A percentile compares a stretch with the other conserved stretches of the same genome.
These are phyloP conservation scores for Pharus latifolius DNA, from an alignment of 176 grass and related monocot species.

Conservation along the genomic window DNA sequence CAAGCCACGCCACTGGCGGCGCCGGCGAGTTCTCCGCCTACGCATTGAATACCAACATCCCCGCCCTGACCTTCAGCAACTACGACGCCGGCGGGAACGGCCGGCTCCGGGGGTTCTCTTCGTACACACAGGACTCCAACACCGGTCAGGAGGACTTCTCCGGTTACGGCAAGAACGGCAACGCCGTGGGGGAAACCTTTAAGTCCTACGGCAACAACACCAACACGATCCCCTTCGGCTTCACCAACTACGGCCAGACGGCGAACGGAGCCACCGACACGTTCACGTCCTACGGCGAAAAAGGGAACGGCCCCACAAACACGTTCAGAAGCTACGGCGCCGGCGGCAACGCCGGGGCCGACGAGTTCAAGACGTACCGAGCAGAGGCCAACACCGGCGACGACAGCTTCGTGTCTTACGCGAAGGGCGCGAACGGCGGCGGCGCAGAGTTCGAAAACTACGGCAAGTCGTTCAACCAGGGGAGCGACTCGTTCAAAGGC, in stretches of 20 bases:
- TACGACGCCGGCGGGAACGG: constrained; percentile 39
- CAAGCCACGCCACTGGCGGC: constrained; percentile 23
- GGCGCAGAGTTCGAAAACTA: constrained; percentile 40
- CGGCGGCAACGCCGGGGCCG: constrained; percentile 34
- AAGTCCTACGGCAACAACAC: constrained; percentile 36
- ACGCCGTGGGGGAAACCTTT: constrained; percentile 27
- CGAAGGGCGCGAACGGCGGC: constrained; percentile 33
- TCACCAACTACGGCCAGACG: constrained; percentile 36
- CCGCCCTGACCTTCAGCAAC: constrained; percentile 16
- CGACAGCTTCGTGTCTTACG: constrained; percentile 49
- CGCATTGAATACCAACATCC: constrained; percentile 23
- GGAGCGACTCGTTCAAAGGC: constrained; percentile 45
- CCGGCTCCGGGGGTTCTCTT: constrained; percentile 12
- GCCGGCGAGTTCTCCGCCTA: constrained; percentile 27
- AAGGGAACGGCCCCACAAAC: constrained; percentile 36
- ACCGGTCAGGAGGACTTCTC: constrained; percentile 37
- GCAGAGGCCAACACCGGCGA: constrained; percentile 38
- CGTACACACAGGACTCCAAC: constrained; percentile 45
- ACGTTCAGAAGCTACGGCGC: constrained; percentile 40
- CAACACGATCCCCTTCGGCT: constrained; percentile 33
- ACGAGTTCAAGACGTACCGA: constrained; percentile 46
- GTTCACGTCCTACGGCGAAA: constrained; percentile 23
- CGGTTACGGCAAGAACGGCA: constrained; percentile 26
- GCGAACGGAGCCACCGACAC: constrained; percentile 35
- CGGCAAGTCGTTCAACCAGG: constrained; percentile 35